Evolutionary conservation across 2,329 filamentous ascomycete species (phyloP), one percentile per base, ranked within the genome.

Genomic region (Talaromyces islandicus): DNA sequence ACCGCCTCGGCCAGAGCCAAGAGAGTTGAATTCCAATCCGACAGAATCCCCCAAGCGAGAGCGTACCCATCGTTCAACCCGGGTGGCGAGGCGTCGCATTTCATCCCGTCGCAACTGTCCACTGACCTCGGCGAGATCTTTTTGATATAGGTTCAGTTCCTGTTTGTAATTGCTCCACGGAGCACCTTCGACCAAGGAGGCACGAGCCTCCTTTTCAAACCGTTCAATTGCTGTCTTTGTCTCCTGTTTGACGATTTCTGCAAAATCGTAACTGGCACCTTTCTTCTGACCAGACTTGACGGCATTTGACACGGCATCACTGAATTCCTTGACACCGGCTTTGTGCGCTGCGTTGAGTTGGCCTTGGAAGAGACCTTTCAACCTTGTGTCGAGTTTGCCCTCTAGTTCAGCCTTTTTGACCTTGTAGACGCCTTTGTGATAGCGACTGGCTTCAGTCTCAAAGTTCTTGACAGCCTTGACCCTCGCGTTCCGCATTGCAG

Each of bases 241-340:
- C 73, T 97, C 90, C 59, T 85, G 82, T 43, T 86, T 85, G 6
- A 99, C 94, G 67, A 97, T 97, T 66, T 95, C 89, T 24, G 92
- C 92, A 75, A 99, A 99, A 71, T 99, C 94, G 70, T 99, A 97
- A 57, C 85, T 83, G 7, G 87, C 89, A 24, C 92, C 92, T 59
- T 92, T 91, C 80, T 96, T 97, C 75, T 97, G 93, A 2, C 93
- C 93, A 27, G 85, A 82, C 76, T 97, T 99, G 65, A 99, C 92
- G 54, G 91, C 89, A 57, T 81, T 78, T n/a, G 87, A 86, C 53
- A 99, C 94, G 2, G 92, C 89, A 35, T 97, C 91, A 69, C 87
- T 92, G 73, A 99, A 99, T 1, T 88, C 84, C 14, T 83, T 78
- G 21, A 97, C 89, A 1, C 93, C 92, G 0, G 86, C 84, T 80